Conservation (phyloP, 129 eudicot genomes). For the Flaveria brownii region DNA sequence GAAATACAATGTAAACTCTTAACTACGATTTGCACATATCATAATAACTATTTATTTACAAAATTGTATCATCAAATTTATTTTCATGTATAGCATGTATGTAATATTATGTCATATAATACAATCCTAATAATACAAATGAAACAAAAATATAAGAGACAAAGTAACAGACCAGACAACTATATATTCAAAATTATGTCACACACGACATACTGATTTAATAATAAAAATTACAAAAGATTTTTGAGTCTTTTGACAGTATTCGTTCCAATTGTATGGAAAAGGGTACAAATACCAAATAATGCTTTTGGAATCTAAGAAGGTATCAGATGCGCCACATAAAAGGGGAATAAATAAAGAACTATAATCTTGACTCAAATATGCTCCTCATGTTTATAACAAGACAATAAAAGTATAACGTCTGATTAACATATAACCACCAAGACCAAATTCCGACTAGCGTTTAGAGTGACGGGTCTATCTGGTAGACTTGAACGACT, state of each 20-base stretch:
- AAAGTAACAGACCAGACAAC: too few relatives aligned
- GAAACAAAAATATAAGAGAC: too few relatives aligned
- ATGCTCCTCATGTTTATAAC: constrained; percentile 6
- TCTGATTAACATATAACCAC: not conserved
- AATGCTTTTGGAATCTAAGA: constrained; percentile 28
- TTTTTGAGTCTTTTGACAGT: not conserved
- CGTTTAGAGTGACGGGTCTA: not conserved
- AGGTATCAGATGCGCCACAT: constrained; percentile 22
- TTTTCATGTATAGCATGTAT: too few relatives aligned
- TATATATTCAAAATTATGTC: not conserved
- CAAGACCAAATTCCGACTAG: not conserved
- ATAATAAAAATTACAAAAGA: not conserved
- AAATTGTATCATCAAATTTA: too few relatives aligned
- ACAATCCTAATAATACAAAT: too few relatives aligned
- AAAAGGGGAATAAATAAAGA: constrained; percentile 30
- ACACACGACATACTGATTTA: not conserved
- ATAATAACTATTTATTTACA: not conserved
- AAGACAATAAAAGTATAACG: too few relatives aligned
- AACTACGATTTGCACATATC: not conserved
- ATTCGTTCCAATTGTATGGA: not conserved
- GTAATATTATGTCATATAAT: too few relatives aligned
- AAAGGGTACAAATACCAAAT: constrained; percentile 5
- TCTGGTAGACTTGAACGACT: not conserved
- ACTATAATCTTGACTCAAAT: constrained; percentile 6
- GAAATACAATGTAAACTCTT: too few relatives aligned